phyloP scores from a whole-genome alignment of 2,329 filamentous ascomycete species.

The Arthrocladium fulminans region DNA sequence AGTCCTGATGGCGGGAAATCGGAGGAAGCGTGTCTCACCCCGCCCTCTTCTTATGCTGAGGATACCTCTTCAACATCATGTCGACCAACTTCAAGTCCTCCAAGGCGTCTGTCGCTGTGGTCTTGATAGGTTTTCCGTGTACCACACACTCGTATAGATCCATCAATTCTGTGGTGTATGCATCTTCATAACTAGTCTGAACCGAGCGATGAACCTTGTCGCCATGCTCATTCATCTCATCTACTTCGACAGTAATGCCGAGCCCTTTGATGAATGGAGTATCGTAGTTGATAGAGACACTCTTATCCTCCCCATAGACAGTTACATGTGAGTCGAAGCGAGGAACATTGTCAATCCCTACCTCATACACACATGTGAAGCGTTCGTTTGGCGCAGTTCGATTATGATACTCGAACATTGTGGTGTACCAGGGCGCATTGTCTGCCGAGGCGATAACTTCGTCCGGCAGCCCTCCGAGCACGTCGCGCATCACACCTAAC shows the following conservation, averaged over 20 bases:
- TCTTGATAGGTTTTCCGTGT: slow-evolving; percentile 34
- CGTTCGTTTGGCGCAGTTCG: too few species aligned
- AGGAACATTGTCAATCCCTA: slow-evolving; percentile 45
- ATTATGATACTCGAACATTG: too few species aligned
- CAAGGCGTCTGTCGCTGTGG: slow-evolving; percentile 33
- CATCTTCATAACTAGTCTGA: slow-evolving; percentile 40
- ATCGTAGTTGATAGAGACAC: slow-evolving; percentile 46
- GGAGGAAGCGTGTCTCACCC: too few species aligned
- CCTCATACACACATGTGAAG: too few species aligned
- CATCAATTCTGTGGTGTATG: slow-evolving; percentile 37
- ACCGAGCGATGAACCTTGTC: slow-evolving; percentile 35
- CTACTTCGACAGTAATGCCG: slow-evolving; percentile 42
- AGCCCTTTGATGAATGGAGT: slow-evolving; percentile 53
- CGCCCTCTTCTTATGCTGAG: too few species aligned
- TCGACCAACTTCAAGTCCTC: slow-evolving; percentile 34
- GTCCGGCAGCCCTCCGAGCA: slow-evolving; percentile 29
- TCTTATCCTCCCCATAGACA: slow-evolving; percentile 46
- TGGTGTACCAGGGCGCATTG: background rate
- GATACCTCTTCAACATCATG: slow-evolving; percentile 34
- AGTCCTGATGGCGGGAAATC: too few species aligned
- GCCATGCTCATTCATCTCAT: slow-evolving; percentile 35
- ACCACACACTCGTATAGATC: slow-evolving; percentile 33
- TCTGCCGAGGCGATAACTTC: background rate
- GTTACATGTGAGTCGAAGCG: slow-evolving; percentile 80
- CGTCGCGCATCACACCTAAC: slow-evolving; percentile 46